These are phyloP conservation scores for Phytophthora crassamura DNA, from an alignment of 352 stramenopile species.

Conservation along the genomic window DNA sequence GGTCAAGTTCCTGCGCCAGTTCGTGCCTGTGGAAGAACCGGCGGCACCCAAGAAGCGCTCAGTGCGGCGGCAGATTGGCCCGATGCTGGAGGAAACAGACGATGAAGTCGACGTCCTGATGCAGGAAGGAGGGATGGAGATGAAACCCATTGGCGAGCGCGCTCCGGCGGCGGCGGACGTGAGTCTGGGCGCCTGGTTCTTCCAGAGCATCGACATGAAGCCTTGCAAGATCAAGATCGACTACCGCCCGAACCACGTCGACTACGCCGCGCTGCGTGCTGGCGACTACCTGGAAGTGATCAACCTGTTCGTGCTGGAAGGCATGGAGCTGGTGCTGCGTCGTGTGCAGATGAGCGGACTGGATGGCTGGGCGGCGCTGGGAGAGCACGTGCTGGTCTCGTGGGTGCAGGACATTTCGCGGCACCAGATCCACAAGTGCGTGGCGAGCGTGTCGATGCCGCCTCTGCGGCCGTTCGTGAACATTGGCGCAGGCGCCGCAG, in stretches of 20 bases:
- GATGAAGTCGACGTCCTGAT: constrained; percentile 39
- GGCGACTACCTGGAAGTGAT: constrained; percentile 91
- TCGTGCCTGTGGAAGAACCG: constrained; percentile 61
- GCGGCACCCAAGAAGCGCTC: constrained; percentile 16
- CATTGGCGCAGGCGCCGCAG: constrained; percentile 83
- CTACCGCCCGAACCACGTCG: constrained; percentile 87
- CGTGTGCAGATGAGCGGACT: constrained; percentile 86
- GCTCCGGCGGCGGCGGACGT: constrained; percentile 43
- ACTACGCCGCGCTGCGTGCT: constrained; percentile 82
- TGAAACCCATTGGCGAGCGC: constrained; percentile 41
- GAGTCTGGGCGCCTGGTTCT: constrained; percentile 77
- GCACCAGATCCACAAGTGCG: constrained; percentile 90
- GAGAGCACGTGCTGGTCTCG: constrained; percentile 80
- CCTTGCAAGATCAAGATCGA: constrained; percentile 93
- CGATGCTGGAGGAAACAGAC: constrained; percentile 40
- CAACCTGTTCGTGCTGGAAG: constrained; percentile 89
- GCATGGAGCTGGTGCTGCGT: constrained; percentile 88
- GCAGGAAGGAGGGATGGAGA: constrained; percentile 57
- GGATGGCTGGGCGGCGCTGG: constrained; percentile 75
- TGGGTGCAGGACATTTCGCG: constrained; percentile 91
- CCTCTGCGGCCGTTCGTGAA: constrained; percentile 87
- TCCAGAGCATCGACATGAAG: constrained; percentile 88
- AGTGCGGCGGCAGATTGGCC: constrained; percentile 16
- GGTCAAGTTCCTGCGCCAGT: constrained; percentile 87
- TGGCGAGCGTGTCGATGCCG: constrained; percentile 88